phyloP scores from a whole-genome alignment of 148 eudicot species.

The Mesembryanthemum crystallinum region DNA sequence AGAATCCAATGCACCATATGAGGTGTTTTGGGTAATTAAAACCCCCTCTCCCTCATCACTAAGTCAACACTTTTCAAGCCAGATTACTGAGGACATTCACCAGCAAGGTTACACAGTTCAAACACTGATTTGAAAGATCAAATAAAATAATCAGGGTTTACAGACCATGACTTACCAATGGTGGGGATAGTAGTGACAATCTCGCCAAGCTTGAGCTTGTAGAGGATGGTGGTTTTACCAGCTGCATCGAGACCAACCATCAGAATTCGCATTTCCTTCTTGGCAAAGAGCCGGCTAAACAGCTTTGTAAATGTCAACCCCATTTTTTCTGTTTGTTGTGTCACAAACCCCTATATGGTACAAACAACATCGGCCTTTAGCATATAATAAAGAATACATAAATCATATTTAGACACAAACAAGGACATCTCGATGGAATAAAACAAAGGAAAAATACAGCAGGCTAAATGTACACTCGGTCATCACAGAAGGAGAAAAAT shows the following conservation, averaged over 20 bases:
- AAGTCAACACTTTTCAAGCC: neutral
- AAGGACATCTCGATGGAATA: neutral
- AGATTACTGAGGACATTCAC: neutral
- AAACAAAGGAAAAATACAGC: neutral
- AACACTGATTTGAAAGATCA: neutral
- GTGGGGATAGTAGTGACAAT: slow-evolving; percentile 71
- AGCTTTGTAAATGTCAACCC: slow-evolving; percentile 68
- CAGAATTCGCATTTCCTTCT: slow-evolving; percentile 72
- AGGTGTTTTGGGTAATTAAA: neutral
- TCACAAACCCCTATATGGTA: slow-evolving; percentile 18
- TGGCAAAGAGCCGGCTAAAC: slow-evolving; percentile 66
- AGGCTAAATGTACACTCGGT: no score
- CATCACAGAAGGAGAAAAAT: no score
- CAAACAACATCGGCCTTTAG: neutral
- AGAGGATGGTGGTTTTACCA: slow-evolving; percentile 73
- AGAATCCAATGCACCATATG: neutral
- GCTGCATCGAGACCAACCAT: slow-evolving; percentile 77
- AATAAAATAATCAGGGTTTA: neutral
- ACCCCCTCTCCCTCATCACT: neutral
- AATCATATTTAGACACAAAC: neutral
- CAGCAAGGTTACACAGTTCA: neutral
- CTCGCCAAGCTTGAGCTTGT: slow-evolving; percentile 79
- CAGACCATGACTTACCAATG: slow-evolving; percentile 44
- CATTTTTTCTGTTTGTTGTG: slow-evolving; percentile 32
- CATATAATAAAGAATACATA: neutral